Conservation (phyloP, 2,329 filamentous ascomycete species). For the Cadophora gregata region DNA sequence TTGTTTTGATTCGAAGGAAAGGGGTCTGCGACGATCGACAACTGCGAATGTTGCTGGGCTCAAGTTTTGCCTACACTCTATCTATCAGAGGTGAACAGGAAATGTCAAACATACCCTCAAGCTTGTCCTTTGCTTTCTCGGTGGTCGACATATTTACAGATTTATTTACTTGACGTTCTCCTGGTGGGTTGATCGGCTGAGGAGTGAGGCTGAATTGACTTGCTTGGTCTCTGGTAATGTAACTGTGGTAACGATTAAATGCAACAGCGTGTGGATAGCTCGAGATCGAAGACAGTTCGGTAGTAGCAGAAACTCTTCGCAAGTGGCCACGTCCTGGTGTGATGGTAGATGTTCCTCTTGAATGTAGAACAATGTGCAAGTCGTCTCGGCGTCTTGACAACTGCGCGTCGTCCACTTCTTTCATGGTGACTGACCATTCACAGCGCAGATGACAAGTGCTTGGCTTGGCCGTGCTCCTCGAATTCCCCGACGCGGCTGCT, state of each 20-base stretch:
- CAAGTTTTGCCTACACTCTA: not conserved
- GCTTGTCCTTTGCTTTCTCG: constrained; percentile 43
- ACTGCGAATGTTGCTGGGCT: not conserved
- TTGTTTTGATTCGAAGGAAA: constrained; percentile 12
- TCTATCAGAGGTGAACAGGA: not conserved
- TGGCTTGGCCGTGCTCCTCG: not conserved
- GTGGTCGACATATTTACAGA: constrained; percentile 35
- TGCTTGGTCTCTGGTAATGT: not conserved
- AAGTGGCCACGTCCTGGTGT: not conserved
- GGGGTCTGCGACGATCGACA: not conserved
- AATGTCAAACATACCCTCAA: constrained; percentile 40
- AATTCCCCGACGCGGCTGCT: not conserved
- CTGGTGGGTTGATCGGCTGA: not conserved
- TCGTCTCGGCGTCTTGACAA: not conserved
- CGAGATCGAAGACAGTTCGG: not conserved
- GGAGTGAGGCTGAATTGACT: not conserved
- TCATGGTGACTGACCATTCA: not conserved
- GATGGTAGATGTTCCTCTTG: not conserved
- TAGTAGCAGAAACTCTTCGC: constrained; percentile 5
- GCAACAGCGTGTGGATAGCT: not conserved
- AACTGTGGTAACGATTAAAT: not conserved
- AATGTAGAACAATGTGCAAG: not conserved
- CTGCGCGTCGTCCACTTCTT: not conserved
- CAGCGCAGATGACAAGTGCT: not conserved
- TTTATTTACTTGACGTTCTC: not conserved